Base-by-base conservation (phyloP, 306 rosid genomes). In the Dalbergia cultrata region DNA sequence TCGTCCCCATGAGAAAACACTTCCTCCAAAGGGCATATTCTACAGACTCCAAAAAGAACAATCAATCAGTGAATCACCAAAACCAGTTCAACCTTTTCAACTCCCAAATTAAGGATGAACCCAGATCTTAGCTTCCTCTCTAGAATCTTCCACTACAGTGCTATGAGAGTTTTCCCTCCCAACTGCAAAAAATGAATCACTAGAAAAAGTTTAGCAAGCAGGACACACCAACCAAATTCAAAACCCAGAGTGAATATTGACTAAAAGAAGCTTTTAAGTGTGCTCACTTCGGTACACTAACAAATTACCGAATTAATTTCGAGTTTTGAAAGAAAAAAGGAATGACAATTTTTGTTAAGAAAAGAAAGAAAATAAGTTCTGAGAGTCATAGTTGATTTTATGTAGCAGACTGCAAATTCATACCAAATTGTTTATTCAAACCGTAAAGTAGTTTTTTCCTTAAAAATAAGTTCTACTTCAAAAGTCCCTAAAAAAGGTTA, bases 41-140 rank as follows among this genome's bases (percentile, higher is more conserved):
- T 5, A 47, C 1, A 13, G 6, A 12, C 34, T 44, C 61, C 72
- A 21, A 35, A 77, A 39, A 70, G 19, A 54, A 22, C 81, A 76
- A 39, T 12, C 12, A 14, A 26, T 1, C 31, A 26, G 31, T 26
- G 31, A 26, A 26, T 26, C 31, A 26, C 57, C 67, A 75, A 33
- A 56, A 72, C 53, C 56, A 80, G 49, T 54, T 69, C 47, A 69
- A 37, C 72, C 9, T 43, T 63, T 72, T 80, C 37, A 44, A 76
- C 63, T 78, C 80, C 77, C 81, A 49, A 62, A 69, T 57, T 52
- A 53, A 67, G 11, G 59, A n/a, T 6, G 37, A 63, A 26, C 53
- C 65, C 59, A 44, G 74, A 66, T 26, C 35, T 58, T 60, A 44
- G 73, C 54, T 64, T 44, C 62, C 64, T 58, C 72, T 50, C 68